phyloP scores from a whole-genome alignment of 2,329 filamentous ascomycete genomes.

The Phialophora macrospora region DNA sequence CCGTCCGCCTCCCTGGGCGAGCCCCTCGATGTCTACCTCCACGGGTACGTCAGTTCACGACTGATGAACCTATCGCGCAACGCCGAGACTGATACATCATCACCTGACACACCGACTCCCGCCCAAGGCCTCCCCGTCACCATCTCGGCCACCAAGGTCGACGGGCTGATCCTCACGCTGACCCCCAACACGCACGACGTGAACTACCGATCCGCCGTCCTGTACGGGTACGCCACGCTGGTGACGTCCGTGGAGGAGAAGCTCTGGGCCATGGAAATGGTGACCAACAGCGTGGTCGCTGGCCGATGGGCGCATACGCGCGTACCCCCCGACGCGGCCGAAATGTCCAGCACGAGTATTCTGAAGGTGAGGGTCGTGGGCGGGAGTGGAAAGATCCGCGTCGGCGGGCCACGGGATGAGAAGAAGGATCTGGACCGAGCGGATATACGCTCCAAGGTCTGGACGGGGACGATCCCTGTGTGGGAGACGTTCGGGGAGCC shows the following conservation, averaged over 20 bases:
- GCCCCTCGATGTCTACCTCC: conserved; percentile 75
- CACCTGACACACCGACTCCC: conserved; percentile 35
- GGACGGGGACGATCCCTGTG: conserved; percentile 67
- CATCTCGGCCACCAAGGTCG: conserved; percentile 72
- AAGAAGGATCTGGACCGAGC: conserved; percentile 58
- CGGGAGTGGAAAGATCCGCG: conserved; percentile 75
- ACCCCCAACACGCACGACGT: conserved; percentile 81
- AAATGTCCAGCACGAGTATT: conserved; percentile 75
- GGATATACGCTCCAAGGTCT: conserved; percentile 57
- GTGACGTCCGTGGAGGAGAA: conserved; percentile 73
- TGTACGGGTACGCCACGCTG: conserved; percentile 73
- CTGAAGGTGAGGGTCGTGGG: conserved; percentile 69
- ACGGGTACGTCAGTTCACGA: conserved; percentile 80
- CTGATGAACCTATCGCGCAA: conserved; percentile 77
- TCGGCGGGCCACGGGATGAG: conserved; percentile 66
- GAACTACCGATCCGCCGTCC: conserved; percentile 80
- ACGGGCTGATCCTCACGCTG: conserved; percentile 77
- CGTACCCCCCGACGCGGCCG: conserved; percentile 70
- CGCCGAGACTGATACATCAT: conserved; percentile 31
- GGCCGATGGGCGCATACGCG: conserved; percentile 72
- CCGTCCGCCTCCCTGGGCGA: conserved; percentile 66
- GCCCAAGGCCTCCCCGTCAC: conserved; percentile 66
- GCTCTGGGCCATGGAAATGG: conserved; percentile 74
- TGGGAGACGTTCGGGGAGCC: conserved; percentile 68
- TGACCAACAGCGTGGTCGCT: conserved; percentile 75